Conservation (phyloP, 2,329 filamentous ascomycete genomes). For the Fusarium coffeatum region DNA sequence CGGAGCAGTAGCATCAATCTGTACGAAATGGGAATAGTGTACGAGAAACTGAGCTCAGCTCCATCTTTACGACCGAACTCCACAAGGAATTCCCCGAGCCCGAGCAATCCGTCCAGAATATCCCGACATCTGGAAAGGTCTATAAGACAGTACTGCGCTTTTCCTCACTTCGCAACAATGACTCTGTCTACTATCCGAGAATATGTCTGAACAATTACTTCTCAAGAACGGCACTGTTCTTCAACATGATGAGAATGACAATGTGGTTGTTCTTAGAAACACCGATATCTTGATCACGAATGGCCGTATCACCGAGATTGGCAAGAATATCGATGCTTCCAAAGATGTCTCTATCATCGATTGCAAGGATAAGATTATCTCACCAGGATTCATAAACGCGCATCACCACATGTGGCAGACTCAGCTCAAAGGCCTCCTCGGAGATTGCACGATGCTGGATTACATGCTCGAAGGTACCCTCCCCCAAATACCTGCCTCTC, state of each 20-base stretch:
- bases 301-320: neutral
- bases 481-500: fast-evolving
- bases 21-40: neutral
- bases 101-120: neutral
- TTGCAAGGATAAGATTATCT: neutral
- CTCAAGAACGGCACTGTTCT: neutral
- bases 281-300: neutral
- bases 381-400: neutral
- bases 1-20: neutral
- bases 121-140: neutral
- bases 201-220: neutral
- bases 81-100: neutral
- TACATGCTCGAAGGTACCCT: slow-evolving; percentile 17
- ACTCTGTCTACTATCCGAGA: fast-evolving
- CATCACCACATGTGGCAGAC: slow-evolving; percentile 21
- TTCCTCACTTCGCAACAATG: fast-evolving
- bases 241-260: slow-evolving; percentile 2
- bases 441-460: slow-evolving; percentile 11
- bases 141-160: neutral
- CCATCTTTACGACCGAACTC: neutral
- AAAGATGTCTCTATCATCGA: neutral
- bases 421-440: slow-evolving; percentile 10
- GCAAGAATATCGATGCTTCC: fast-evolving
- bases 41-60: no score
- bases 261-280: neutral